A percentile compares a stretch with the other conserved stretches of the same genome.
phyloP scores from a whole-genome alignment of 2,329 filamentous ascomycete species.

The Colletotrichum sp. region DNA sequence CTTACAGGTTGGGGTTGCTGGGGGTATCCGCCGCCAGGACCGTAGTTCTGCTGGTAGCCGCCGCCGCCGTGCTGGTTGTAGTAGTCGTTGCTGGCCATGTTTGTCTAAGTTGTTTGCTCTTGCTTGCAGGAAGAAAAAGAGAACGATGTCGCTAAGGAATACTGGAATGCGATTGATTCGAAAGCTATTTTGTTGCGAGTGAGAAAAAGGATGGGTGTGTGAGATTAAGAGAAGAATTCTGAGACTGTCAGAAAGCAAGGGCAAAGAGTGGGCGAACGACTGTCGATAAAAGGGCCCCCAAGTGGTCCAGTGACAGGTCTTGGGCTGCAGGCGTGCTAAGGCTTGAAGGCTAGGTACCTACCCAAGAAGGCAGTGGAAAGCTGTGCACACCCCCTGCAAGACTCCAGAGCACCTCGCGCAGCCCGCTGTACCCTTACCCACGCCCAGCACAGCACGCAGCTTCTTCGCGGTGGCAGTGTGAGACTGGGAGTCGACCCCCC shows the following conservation, averaged over 20 bases:
- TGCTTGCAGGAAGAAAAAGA: not conserved
- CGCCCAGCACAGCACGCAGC: not conserved
- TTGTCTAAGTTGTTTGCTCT: not conserved
- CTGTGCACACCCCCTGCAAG: not conserved
- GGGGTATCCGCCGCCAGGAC: constrained; percentile 32
- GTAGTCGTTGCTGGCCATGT: constrained; percentile 48
- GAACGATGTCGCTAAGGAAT: not conserved
- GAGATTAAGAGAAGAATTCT: not conserved
- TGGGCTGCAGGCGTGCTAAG: not conserved
- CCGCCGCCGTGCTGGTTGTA: constrained; percentile 39
- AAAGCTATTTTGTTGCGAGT: not conserved
- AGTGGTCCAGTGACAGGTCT: constrained; percentile 5
- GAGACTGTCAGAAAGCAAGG: not conserved
- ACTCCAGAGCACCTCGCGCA: not conserved
- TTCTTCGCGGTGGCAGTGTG: not conserved
- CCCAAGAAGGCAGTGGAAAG: not conserved
- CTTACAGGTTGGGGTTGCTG: constrained; percentile 46
- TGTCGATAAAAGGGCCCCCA: constrained; percentile 17
- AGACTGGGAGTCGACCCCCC: not conserved
- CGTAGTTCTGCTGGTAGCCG: constrained; percentile 25
- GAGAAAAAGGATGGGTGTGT: not conserved
- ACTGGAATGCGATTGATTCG: not conserved
- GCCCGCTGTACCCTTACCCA: constrained; percentile 4
- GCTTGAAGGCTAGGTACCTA: not conserved
- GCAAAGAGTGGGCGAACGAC: not conserved